Conservation (phyloP, 129 eudicot genomes). For the carrot (Daucus carota) region DNA sequence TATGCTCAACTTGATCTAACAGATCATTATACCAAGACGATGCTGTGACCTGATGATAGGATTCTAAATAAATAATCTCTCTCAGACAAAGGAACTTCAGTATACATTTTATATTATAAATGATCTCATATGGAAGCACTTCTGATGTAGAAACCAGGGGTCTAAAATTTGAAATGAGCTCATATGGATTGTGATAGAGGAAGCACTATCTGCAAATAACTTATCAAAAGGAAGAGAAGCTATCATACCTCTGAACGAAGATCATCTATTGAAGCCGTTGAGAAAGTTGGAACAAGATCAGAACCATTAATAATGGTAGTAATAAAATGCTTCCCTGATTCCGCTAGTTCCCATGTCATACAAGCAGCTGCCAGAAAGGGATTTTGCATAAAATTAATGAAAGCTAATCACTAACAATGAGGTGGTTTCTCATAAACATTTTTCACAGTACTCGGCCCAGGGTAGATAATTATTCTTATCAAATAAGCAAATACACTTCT, state of each 20-base stretch:
- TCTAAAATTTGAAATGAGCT: background rate
- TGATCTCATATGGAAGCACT: no score
- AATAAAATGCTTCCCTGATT: constrained; percentile 93
- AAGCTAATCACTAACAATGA: background rate
- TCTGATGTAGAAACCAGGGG: background rate
- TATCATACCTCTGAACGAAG: constrained; percentile 93
- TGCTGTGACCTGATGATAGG: constrained; percentile 74
- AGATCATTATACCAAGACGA: constrained; percentile 96
- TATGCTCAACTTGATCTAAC: constrained; percentile 94
- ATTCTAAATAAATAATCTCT: background rate
- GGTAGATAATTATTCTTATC: background rate
- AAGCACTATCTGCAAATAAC: background rate
- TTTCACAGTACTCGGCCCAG: background rate
- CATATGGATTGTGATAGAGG: background rate
- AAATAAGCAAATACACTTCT: background rate
- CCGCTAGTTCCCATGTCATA: constrained; percentile 98
- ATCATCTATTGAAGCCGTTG: constrained; percentile 89
- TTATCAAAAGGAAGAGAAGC: background rate
- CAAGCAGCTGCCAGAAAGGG: constrained; percentile 73
- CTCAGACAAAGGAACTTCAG: background rate
- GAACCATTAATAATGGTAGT: constrained; percentile 84
- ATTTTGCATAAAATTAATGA: background rate
- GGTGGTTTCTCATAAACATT: background rate
- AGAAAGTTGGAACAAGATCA: constrained; percentile 95
- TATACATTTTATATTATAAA: background rate